These are phyloP conservation scores for Ceratobasidium sp. DNA, from an alignment of 1,284 basidiomycete species.

Conservation along the genomic window DNA sequence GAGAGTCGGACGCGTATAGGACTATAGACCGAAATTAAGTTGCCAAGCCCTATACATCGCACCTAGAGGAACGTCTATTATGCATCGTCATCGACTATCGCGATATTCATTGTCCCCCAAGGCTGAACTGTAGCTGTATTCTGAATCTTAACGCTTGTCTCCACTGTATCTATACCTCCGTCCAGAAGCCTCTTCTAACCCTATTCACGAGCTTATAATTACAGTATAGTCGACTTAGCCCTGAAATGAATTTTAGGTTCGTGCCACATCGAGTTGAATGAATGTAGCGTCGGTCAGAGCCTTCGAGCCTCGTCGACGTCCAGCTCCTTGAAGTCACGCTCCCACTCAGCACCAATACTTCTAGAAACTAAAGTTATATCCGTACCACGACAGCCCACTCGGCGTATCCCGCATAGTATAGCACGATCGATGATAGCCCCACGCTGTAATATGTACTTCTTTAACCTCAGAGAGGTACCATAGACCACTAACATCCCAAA, in stretches of 20 bases:
- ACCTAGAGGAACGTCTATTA: neutral
- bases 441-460: too few species aligned
- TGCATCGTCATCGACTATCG: neutral
- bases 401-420: constrained; percentile 17
- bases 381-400: neutral
- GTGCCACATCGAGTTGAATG: neutral
- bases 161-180: too few species aligned
- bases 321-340: neutral
- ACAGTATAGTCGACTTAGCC: neutral
- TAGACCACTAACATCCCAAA: neutral
- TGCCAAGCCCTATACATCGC: constrained; percentile 4
- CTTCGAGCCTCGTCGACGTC: neutral
- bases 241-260: neutral
- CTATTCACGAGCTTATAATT: constrained; percentile 11
- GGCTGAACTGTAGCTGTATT: neutral
- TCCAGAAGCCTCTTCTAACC: neutral
- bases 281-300: neutral
- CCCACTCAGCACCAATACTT: neutral
- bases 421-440: neutral
- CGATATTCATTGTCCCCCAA: neutral
- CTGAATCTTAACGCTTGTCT: neutral
- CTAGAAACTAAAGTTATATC: neutral
- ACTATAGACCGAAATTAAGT: constrained; percentile 6
- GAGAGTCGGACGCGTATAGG: constrained; percentile 13
- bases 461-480: too few species aligned